A percentile compares a stretch with the other conserved stretches of the same genome.
These are phyloP conservation scores for Trichoderma arundinaceum DNA, from an alignment of 2,329 filamentous ascomycete species.

Conservation along the genomic window DNA sequence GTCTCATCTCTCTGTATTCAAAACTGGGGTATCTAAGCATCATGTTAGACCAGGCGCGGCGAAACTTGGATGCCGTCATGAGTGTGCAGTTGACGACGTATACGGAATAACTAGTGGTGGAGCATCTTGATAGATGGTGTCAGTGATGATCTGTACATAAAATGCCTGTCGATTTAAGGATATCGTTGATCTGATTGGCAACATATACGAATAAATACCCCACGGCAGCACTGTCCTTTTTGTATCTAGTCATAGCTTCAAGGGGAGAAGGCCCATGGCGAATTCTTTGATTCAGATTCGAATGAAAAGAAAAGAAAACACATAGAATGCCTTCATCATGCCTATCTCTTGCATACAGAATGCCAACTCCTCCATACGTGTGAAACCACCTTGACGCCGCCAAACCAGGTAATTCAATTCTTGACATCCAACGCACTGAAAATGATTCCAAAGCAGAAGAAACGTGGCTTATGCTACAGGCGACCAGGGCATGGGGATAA, in stretches of 20 bases:
- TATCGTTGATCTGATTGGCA: neutral
- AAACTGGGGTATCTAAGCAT: conserved; percentile 82
- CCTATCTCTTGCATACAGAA: conserved; percentile 22
- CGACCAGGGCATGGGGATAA: conserved; percentile 96
- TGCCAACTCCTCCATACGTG: conserved; percentile 38
- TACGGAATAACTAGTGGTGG: neutral
- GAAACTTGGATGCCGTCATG: conserved; percentile 79
- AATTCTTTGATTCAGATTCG: neutral
- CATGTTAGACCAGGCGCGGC: conserved; percentile 70
- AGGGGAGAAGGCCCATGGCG: neutral
- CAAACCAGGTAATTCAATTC: neutral
- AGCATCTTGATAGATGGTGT: neutral
- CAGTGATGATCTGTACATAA: conserved; percentile 14
- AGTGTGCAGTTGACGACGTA: conserved; percentile 53
- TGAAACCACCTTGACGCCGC: conserved; percentile 34
- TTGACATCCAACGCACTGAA: conserved; percentile 20
- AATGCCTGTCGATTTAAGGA: neutral
- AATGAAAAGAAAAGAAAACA: neutral
- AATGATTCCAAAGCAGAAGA: conserved; percentile 6
- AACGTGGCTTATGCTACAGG: conserved; percentile 71
- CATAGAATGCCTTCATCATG: conserved; percentile 16
- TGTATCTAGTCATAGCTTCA: neutral
- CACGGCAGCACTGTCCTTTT: too few species aligned
- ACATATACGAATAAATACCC: neutral
- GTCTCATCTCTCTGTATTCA: conserved; percentile 78